These are phyloP conservation scores for Apophysomyces variabilis DNA, from an alignment of 371 early-diverging fungal species.

Conservation along the genomic window DNA sequence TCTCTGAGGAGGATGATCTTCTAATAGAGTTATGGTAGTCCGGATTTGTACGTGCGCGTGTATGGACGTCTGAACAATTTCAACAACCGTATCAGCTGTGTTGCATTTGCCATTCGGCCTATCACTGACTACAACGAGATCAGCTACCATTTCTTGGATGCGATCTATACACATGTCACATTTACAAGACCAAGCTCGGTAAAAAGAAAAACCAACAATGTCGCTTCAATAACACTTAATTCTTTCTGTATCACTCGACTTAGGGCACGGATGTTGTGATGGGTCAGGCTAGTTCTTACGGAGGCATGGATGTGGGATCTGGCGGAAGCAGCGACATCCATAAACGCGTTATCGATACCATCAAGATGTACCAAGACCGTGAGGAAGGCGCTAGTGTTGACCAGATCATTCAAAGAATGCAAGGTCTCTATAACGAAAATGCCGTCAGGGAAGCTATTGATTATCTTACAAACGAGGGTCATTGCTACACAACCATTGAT, in stretches of 20 bases:
- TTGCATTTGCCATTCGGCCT: conserved; percentile 59
- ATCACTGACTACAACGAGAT: conserved; percentile 78
- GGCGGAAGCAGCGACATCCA: conserved; percentile 8
- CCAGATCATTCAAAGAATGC: conserved; percentile 39
- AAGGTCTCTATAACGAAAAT: conserved; percentile 34
- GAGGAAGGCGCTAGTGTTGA: conserved; percentile 41
- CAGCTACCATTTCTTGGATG: conserved; percentile 71
- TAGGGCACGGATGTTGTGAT: background rate
- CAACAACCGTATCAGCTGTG: conserved; percentile 53
- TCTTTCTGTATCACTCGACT: background rate
- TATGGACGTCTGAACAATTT: conserved; percentile 70
- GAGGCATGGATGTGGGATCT: background rate
- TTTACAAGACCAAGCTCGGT: conserved; percentile 41
- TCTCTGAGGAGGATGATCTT: conserved; percentile 3
- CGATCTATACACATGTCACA: conserved; percentile 63
- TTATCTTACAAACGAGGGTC: conserved; percentile 63
- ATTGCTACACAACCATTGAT: conserved; percentile 68
- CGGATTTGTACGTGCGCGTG: conserved; percentile 68
- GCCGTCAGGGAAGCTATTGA: conserved; percentile 56
- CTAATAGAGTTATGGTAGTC: conserved; percentile 36
- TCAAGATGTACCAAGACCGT: conserved; percentile 26
- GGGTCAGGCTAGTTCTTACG: conserved; percentile 1
- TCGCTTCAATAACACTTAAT: background rate
- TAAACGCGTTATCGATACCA: conserved; percentile 29
- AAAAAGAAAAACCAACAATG: background rate